Conservation (phyloP, 805 yeast species). For the Candida saitoana region DNA sequence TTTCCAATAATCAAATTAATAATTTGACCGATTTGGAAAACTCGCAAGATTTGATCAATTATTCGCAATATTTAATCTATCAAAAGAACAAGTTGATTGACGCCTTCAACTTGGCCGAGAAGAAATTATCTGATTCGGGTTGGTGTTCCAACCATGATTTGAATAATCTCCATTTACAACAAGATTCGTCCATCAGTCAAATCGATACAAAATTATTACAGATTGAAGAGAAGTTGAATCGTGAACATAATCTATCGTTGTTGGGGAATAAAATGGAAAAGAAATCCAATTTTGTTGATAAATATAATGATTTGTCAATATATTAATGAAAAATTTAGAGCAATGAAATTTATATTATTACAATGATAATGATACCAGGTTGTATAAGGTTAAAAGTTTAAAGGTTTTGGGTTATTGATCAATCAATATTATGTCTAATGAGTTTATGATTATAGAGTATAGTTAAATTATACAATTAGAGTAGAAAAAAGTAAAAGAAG, state of each 20-base stretch:
- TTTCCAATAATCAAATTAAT: slow-evolving; percentile 8
- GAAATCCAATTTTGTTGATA: neutral
- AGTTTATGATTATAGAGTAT: slow-evolving; percentile 1
- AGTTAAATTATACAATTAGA: neutral
- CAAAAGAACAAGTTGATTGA: slow-evolving; percentile 31
- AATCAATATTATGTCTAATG: slow-evolving; percentile 1
- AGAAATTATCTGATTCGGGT: slow-evolving; percentile 31
- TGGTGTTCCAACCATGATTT: slow-evolving; percentile 43
- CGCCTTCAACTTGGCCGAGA: slow-evolving; percentile 31
- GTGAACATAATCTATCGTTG: slow-evolving; percentile 24
- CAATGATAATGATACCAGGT: neutral
- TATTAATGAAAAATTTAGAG: no score
- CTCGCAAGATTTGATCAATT: slow-evolving; percentile 23
- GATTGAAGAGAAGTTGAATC: slow-evolving; percentile 34
- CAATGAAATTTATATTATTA: no score
- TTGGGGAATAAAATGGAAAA: slow-evolving; percentile 3
- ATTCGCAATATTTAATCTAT: slow-evolving; percentile 27
- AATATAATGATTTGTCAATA: neutral
- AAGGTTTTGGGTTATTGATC: neutral
- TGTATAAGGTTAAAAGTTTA: neutral
- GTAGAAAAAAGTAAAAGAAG: neutral
- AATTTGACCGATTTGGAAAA: slow-evolving; percentile 21
- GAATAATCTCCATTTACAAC: slow-evolving; percentile 36
- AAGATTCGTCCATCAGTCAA: slow-evolving; percentile 33
- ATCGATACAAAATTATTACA: slow-evolving; percentile 35